phyloP scores from a whole-genome alignment of 2,329 filamentous ascomycete genomes.

The Cercospora sp. region DNA sequence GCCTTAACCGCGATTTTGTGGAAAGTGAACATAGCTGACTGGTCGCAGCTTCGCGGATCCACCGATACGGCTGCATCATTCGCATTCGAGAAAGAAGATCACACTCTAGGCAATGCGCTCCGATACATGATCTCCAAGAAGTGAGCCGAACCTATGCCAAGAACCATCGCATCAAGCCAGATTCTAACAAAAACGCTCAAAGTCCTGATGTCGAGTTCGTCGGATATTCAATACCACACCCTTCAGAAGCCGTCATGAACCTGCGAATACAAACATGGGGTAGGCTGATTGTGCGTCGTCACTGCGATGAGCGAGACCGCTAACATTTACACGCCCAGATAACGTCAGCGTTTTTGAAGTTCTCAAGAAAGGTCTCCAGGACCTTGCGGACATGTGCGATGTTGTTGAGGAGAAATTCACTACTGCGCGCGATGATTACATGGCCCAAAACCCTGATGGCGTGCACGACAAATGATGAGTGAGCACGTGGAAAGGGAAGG shows the following conservation, averaged over 20 bases:
- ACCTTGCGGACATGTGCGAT: slow-evolving; percentile 89
- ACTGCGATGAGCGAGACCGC: neutral
- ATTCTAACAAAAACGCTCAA: slow-evolving; percentile 6
- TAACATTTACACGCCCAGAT: slow-evolving; percentile 52
- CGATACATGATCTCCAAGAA: slow-evolving; percentile 99
- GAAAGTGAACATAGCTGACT: neutral
- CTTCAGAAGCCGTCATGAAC: slow-evolving; percentile 95
- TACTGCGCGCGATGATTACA: slow-evolving; percentile 64
- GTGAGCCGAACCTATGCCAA: slow-evolving; percentile 54
- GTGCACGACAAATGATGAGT: slow-evolving; percentile 20
- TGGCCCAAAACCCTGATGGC: slow-evolving; percentile 39
- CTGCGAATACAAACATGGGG: slow-evolving; percentile 95
- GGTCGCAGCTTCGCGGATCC: slow-evolving; percentile 74
- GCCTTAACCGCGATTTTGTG: neutral
- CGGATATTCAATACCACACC: slow-evolving; percentile 96
- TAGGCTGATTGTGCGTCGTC: slow-evolving; percentile 48
- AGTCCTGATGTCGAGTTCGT: slow-evolving; percentile 97
- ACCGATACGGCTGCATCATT: slow-evolving; percentile 88
- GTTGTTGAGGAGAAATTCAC: slow-evolving; percentile 90
- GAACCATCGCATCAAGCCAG: slow-evolving; percentile 1
- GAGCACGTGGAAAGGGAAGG: neutral
- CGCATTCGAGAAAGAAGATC: slow-evolving; percentile 89
- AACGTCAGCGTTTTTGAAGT: slow-evolving; percentile 79
- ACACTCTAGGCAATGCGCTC: slow-evolving; percentile 91
- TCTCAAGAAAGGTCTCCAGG: slow-evolving; percentile 83